Evolutionary conservation across 2,329 filamentous ascomycete species (phyloP).

Genomic region (Pseudogymnoascus sp.): DNA sequence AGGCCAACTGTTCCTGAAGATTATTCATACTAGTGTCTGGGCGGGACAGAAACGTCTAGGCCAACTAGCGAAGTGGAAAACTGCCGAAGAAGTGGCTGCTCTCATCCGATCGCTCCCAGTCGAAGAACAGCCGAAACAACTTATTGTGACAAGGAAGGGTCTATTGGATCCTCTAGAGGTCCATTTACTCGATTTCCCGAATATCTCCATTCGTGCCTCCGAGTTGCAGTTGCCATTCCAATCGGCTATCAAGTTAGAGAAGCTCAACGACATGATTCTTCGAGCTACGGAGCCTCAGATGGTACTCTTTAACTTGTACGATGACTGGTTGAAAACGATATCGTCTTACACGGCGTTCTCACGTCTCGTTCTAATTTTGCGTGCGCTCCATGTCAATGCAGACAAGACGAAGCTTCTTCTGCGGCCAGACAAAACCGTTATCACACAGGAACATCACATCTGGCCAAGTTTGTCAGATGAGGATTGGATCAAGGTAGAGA

Average conservation of each 20-base stretch:
- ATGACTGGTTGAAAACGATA: conserved; percentile 97
- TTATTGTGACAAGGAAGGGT: conserved; percentile 97
- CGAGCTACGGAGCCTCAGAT: conserved; percentile 98
- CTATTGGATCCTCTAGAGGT: conserved; percentile 94
- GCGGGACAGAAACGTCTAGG: conserved; percentile 98
- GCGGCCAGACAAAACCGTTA: conserved; percentile 93
- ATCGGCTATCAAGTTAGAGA: conserved; percentile 99
- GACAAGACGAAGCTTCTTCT: conserved; percentile 97
- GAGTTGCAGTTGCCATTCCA: conserved; percentile 97
- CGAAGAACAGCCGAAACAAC: conserved; percentile 96
- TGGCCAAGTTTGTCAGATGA: conserved; percentile 93
- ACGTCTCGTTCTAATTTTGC: conserved; percentile 82
- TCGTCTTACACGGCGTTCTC: conserved; percentile 99
- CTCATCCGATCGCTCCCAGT: conserved; percentile 91
- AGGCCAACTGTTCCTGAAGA: conserved; percentile 95
- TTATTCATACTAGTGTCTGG: conserved; percentile 99
- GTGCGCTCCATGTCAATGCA: conserved; percentile 92
- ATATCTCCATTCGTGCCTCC: conserved; percentile 96
- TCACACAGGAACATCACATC: conserved; percentile 97
- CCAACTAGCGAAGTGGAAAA: conserved; percentile 98
- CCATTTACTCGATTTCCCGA: conserved; percentile 94
- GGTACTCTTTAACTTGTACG: conserved; percentile 98
- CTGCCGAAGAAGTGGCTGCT: conserved; percentile 97
- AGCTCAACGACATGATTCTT: conserved; percentile 97
- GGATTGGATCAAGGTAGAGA: conserved; percentile 99